These are phyloP conservation scores for Geotrichum fermentans DNA, from an alignment of 1,139 yeast genomes.

Conservation along the genomic window DNA sequence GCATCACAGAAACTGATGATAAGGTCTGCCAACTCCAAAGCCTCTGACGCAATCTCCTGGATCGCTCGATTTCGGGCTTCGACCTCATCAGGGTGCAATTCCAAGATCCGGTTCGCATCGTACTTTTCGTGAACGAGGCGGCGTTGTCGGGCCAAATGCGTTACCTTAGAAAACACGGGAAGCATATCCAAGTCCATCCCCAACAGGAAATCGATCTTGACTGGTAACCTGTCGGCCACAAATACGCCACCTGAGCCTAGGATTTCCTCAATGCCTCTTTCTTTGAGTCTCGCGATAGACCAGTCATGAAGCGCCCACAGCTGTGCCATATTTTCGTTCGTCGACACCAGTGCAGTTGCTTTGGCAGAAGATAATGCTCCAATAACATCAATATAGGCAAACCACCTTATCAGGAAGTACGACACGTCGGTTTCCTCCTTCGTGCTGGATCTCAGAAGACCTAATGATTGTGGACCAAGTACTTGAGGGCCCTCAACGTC, in stretches of 20 bases:
- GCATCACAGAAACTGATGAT: constrained; percentile 28
- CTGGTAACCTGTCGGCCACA: constrained; percentile 23
- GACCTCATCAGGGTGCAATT: not conserved
- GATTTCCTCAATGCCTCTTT: constrained; percentile 9
- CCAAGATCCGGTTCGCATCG: not conserved
- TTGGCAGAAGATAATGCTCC: constrained; percentile 46
- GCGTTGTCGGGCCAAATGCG: constrained; percentile 41
- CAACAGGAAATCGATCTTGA: constrained; percentile 48
- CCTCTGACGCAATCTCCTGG: constrained; percentile 26
- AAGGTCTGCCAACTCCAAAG: constrained; percentile 28
- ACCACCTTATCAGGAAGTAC: constrained; percentile 65
- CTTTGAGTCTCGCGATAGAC: constrained; percentile 21
- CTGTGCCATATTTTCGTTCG: constrained; percentile 28
- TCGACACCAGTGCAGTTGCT: constrained; percentile 30
- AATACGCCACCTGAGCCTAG: constrained; percentile 1
- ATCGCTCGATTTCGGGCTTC: constrained; percentile 11
- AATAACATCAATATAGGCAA: constrained; percentile 64
- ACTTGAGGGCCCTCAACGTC: not conserved
- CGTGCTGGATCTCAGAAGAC: constrained; percentile 18
- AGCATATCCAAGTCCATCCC: constrained; percentile 52
- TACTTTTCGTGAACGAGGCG: constrained; percentile 13
- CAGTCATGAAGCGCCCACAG: constrained; percentile 30
- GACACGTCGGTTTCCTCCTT: constrained; percentile 44
- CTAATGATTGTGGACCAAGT: constrained; percentile 29
- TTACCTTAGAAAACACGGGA: constrained; percentile 48